These are phyloP conservation scores for Monosporozyma yasuniensis DNA, from an alignment of 805 yeast genomes.

Conservation along the genomic window DNA sequence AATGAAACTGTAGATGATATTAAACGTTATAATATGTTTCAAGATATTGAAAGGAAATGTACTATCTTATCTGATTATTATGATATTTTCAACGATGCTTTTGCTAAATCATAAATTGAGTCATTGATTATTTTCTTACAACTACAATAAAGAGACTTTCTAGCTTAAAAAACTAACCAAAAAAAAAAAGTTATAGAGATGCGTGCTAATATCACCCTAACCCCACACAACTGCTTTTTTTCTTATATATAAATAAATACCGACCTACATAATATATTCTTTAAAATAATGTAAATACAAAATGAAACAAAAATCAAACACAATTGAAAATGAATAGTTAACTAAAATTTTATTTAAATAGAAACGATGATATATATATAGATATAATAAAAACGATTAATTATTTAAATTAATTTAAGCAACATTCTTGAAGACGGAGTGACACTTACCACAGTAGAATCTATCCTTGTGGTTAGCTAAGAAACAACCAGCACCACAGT, in stretches of 20 bases:
- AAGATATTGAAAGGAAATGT: slow-evolving; percentile 20
- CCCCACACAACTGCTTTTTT: not conserved
- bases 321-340: not conserved
- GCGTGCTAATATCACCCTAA: not conserved
- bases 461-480: slow-evolving; percentile 99
- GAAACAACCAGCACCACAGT: slow-evolving; percentile 99
- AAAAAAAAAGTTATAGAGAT: not conserved
- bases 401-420: slow-evolving; percentile 13
- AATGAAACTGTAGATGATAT: slow-evolving; percentile 28
- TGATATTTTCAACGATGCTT: slow-evolving; percentile 10
- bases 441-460: slow-evolving; percentile 99
- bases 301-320: not conserved
- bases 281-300: not conserved
- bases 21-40: slow-evolving; percentile 17
- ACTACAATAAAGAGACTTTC: no score
- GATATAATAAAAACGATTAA: slow-evolving; percentile 1
- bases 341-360: not conserved
- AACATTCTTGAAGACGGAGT: slow-evolving; percentile 69
- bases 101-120: slow-evolving; percentile 4
- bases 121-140: no score
- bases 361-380: not conserved
- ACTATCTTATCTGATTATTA: slow-evolving; percentile 11
- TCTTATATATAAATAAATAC: not conserved
- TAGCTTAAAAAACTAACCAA: no score
- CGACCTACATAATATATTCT: not conserved